Percentiles rank a stretch among this genome's conserved stretches.
Evolutionary conservation across 2,329 filamentous ascomycete species (phyloP).

Genomic region (Neurospora crassa): DNA sequence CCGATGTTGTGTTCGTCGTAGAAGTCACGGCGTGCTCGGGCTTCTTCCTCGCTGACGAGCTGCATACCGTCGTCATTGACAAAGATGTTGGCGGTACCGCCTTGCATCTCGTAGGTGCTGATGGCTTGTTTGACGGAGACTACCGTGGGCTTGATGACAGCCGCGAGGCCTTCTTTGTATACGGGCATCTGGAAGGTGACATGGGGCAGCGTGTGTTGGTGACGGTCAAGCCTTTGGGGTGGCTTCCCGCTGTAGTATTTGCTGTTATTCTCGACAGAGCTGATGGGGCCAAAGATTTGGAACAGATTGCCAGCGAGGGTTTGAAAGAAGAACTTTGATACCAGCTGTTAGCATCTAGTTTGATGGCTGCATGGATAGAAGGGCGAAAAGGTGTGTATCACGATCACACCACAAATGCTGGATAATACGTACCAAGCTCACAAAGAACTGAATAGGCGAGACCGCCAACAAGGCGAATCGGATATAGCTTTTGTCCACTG

Average conservation of each 20-base stretch:
- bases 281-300: constrained; percentile 41
- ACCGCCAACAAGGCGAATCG: constrained; percentile 44
- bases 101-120: constrained; percentile 49
- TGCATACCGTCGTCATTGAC: constrained; percentile 63
- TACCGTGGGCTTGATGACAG: constrained; percentile 45
- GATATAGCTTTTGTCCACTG: constrained; percentile 41
- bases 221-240: constrained; percentile 28
- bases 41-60: constrained; percentile 40
- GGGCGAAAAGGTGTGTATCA: background rate
- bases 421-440: constrained; percentile 34
- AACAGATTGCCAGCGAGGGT: constrained; percentile 39
- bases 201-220: constrained; percentile 33
- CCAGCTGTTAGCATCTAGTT: background rate
- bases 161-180: constrained; percentile 38
- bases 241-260: constrained; percentile 34
- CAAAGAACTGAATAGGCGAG: constrained; percentile 47
- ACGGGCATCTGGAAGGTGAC: constrained; percentile 41
- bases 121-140: constrained; percentile 47
- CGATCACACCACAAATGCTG: background rate
- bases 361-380: background rate
- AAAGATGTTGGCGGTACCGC: constrained; percentile 59
- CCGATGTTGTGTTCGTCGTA: constrained; percentile 50
- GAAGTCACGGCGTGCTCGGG: constrained; percentile 40
- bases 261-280: constrained; percentile 33
- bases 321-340: constrained; percentile 36